Evolutionary conservation across 345 rosid species (phyloP).

Genomic region (Corymbia maculata): DNA sequence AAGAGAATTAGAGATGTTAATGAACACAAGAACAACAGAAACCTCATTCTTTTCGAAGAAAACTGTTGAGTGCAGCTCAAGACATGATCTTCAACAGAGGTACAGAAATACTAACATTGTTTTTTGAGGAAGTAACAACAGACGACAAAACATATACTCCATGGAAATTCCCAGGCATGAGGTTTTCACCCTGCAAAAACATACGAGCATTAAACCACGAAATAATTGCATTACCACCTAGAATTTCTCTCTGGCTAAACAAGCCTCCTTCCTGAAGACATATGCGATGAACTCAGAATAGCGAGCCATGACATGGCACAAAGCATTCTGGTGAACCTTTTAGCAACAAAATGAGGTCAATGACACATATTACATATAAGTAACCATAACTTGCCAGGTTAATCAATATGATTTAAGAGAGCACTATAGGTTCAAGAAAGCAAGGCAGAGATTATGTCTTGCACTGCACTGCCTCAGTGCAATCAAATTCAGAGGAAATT

Average conservation of each 20-base stretch:
- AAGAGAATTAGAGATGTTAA: not conserved
- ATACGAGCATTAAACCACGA: not conserved
- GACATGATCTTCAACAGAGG: not conserved
- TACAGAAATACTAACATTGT: constrained; percentile 36
- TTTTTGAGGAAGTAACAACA: constrained; percentile 38
- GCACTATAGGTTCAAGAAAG: not conserved
- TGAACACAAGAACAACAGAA: not conserved
- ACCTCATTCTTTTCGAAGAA: not conserved
- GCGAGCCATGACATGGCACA: not conserved
- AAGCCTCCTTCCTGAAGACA: not conserved
- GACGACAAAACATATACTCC: constrained; percentile 29
- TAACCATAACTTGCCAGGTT: not conserved
- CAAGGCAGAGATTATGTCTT: not conserved
- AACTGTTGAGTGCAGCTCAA: not conserved
- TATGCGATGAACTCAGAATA: not conserved
- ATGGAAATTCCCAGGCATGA: constrained; percentile 24
- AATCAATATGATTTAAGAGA: not conserved
- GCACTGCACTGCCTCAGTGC: not conserved
- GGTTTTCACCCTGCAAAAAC: constrained; percentile 33
- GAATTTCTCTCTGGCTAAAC: not conserved
- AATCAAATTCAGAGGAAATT: not conserved
- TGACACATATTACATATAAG: not conserved
- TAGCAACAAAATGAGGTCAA: not conserved
- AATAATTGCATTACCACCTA: not conserved
- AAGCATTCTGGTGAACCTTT: not conserved